phyloP scores from a whole-genome alignment of 139 green algal species.

The Haematococcus sp. region DNA sequence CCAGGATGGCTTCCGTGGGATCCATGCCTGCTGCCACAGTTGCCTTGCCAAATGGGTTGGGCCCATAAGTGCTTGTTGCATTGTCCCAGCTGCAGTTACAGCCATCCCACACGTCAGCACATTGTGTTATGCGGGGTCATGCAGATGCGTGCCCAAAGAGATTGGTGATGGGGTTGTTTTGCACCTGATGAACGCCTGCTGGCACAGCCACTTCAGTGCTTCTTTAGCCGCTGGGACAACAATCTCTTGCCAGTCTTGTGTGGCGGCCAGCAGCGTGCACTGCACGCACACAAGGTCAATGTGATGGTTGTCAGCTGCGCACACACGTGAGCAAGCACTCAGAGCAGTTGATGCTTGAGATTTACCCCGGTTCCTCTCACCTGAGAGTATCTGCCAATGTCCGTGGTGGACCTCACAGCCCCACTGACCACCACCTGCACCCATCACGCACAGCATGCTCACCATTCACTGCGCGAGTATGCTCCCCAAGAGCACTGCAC shows the following conservation, averaged over 20 bases:
- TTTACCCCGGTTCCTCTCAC: too few relatives aligned
- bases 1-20: slow-evolving; percentile 60
- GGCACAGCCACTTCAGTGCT: slow-evolving; percentile 67
- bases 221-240: slow-evolving; percentile 43
- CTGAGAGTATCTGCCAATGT: too few relatives aligned
- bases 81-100: slow-evolving; percentile 15
- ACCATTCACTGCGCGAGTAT: too few relatives aligned
- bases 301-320: too few relatives aligned
- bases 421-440: slow-evolving; percentile 61
- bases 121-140: too few relatives aligned
- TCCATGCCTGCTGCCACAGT: slow-evolving; percentile 53
- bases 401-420: slow-evolving; percentile 36
- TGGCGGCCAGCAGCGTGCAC: slow-evolving; percentile 71
- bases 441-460: too few relatives aligned
- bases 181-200: slow-evolving; percentile 50
- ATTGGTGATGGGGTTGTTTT: too few relatives aligned
- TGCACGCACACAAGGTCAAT: background rate
- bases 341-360: too few relatives aligned
- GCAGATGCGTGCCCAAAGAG: too few relatives aligned
- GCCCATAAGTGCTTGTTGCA: slow-evolving; percentile 33
- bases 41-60: slow-evolving; percentile 67
- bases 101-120: too few relatives aligned
- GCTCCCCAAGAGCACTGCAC: background rate
- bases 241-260: slow-evolving; percentile 34
- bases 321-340: too few relatives aligned